Evolutionary conservation across 306 rosid genomes (phyloP), one percentile per base, ranked within the genome.

Genomic region (Rosa lucieae): DNA sequence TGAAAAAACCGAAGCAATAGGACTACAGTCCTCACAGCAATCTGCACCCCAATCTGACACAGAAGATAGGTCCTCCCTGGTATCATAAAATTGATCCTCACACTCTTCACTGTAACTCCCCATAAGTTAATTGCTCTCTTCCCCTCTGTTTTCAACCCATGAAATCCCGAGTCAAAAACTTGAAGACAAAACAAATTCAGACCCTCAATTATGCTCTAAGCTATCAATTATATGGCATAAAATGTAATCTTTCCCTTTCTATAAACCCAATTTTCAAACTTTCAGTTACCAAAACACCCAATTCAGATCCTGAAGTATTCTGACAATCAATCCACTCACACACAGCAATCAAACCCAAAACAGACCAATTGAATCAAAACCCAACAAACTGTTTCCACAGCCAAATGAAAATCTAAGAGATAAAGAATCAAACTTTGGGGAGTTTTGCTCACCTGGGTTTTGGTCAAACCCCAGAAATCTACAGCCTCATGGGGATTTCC

Each of bases 1-100:
- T 18, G 78, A 75, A 20, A 82, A 65, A 72, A 47, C 69, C 56
- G 53, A 77, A 86, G 81, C 67, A 79, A 76, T 72, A 69, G 87
- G 82, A 68, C 84, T 82, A 67, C 81, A 84, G 73, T 81, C 89
- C 78, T 81, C 90, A 9, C 87, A 80, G 71, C 82, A 63, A 84
- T 84, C 90, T 6, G 85, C 88, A 81, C 77, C 80, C 83, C 80
- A 84, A 84, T 89, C 97, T 44, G 94, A 84, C n/a, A 83, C 83
- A 67, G 92, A 91, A 77, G 90, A 87, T 20, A 91, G 72, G 76
- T 91, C 97, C 77, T 93, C 97, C 46, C 89, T 83, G 3, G 93
- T 85, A 78, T 93, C 97, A 82, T 86, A 88, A 82, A 89, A 93
- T 32, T 82, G 90, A 69, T 88, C 96, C 37, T 77, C 89, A 72